Conservation (phyloP, 805 yeast genomes). For the Metschnikowia koreensis region DNA sequence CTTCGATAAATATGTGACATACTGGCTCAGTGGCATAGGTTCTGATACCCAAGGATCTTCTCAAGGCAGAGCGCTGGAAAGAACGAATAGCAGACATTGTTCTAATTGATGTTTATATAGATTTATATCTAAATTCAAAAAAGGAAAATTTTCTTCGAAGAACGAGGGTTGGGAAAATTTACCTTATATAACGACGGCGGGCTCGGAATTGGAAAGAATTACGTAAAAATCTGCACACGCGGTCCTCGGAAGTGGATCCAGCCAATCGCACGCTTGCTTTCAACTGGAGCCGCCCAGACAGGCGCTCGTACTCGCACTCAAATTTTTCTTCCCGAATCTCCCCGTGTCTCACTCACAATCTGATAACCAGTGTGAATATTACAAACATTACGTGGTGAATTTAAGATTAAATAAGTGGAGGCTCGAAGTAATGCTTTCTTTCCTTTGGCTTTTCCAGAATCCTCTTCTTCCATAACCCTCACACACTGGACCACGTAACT, state of each 20-base stretch:
- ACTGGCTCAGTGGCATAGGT: conserved; percentile 24
- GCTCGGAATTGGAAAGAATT: conserved; percentile 13
- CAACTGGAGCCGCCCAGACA: conserved; percentile 2
- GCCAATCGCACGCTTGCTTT: conserved; percentile 5
- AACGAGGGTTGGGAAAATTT: conserved; percentile 12
- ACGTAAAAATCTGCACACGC: conserved; percentile 17
- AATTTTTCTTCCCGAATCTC: conserved; percentile 10
- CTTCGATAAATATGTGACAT: conserved; percentile 14
- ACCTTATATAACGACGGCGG: conserved; percentile 11
- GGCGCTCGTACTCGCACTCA: conserved; percentile 10
- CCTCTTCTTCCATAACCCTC: not conserved
- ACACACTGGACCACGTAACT: not conserved
- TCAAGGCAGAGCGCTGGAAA: conserved; percentile 34
- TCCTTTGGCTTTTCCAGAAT: not conserved
- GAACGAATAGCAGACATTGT: conserved; percentile 37
- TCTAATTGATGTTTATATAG: conserved; percentile 8
- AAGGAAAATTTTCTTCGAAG: conserved; percentile 4
- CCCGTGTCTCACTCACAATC: not conserved
- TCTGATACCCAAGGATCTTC: conserved; percentile 21
- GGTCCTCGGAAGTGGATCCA: conserved; percentile 12
- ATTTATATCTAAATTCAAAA: conserved; percentile 8
- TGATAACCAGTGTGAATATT: not conserved
- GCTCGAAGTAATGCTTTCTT: not conserved
- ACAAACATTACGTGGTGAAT: not conserved
- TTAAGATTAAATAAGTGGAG: too few species aligned